These are phyloP conservation scores for Arabidopsis arenosa DNA, from an alignment of 345 rosid genomes.

Conservation along the genomic window DNA sequence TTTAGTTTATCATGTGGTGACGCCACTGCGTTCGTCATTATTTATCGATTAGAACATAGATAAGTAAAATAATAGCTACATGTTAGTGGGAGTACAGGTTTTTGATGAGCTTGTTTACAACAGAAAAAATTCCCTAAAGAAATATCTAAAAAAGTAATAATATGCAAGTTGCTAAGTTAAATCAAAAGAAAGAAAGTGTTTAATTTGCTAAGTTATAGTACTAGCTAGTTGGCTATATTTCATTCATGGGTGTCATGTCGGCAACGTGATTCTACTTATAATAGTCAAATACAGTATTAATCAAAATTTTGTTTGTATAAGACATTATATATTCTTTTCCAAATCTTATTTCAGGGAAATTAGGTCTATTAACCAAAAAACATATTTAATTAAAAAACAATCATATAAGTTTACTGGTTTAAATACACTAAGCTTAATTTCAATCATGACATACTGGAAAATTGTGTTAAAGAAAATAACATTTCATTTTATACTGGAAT, in stretches of 20 bases:
- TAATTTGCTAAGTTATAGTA: not conserved
- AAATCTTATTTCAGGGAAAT: not conserved
- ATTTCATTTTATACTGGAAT: too few relatives aligned
- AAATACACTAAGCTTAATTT: not conserved
- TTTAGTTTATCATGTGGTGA: constrained; percentile 29
- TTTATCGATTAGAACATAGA: not conserved
- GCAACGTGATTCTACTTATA: constrained; percentile 24
- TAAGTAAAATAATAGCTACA: not conserved
- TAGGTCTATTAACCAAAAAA: not conserved
- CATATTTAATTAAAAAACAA: not conserved
- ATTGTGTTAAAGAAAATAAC: too few relatives aligned
- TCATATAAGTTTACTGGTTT: not conserved
- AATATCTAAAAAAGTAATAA: constrained; percentile 7
- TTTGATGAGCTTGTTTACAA: constrained; percentile 21
- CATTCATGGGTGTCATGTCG: constrained; percentile 29
- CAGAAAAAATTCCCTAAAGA: constrained; percentile 10
- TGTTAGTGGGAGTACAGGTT: not conserved
- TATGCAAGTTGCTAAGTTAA: constrained; percentile 24
- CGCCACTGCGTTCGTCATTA: constrained; percentile 39
- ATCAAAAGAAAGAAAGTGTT: not conserved
- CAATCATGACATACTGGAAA: too few relatives aligned
- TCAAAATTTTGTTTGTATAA: not conserved
- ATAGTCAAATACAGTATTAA: not conserved
- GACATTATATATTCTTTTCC: not conserved
- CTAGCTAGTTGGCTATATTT: not conserved